Evolutionary conservation across 2,329 filamentous ascomycete genomes (phyloP).

Genomic region (Pestalotiopsis sp.): DNA sequence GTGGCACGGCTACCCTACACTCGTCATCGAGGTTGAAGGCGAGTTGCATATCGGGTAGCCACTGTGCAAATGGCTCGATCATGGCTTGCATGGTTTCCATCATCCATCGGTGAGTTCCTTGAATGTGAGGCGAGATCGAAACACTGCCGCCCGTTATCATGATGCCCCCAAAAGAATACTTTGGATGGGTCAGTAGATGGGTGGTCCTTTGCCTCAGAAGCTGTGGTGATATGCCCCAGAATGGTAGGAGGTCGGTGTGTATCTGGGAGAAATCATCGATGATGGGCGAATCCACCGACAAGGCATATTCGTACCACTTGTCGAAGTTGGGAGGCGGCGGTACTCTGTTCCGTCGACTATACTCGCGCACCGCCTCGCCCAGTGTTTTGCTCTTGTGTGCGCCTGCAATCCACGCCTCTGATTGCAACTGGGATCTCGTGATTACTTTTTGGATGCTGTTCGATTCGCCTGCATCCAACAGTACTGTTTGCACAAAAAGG

Average conservation of each 20-base stretch:
- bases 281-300: slow-evolving; percentile 59
- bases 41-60: slow-evolving; percentile 54
- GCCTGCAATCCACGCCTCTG: slow-evolving; percentile 46
- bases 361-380: slow-evolving; percentile 63
- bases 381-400: slow-evolving; percentile 50
- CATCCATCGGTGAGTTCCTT: slow-evolving; percentile 38
- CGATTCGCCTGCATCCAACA: slow-evolving; percentile 15
- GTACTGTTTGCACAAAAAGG: slow-evolving; percentile 20
- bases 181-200: slow-evolving; percentile 30
- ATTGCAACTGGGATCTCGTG: slow-evolving; percentile 44
- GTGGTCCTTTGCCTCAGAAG: slow-evolving; percentile 56
- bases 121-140: slow-evolving; percentile 31
- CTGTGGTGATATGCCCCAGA: slow-evolving; percentile 66
- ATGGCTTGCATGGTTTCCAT: slow-evolving; percentile 37
- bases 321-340: slow-evolving; percentile 73
- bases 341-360: slow-evolving; percentile 64
- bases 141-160: slow-evolving; percentile 32
- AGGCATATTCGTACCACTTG: slow-evolving; percentile 71
- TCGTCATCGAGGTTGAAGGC: slow-evolving; percentile 54
- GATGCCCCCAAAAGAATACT: slow-evolving; percentile 33
- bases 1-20: slow-evolving; percentile 47
- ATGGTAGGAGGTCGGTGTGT: slow-evolving; percentile 65
- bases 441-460: slow-evolving; percentile 40
- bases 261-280: slow-evolving; percentile 74
- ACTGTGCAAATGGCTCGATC: slow-evolving; percentile 41